Evolutionary conservation across 176 grass and related monocot genomes (phyloP), one percentile per base, ranked within the genome.

Genomic region (Leersia perrieri): DNA sequence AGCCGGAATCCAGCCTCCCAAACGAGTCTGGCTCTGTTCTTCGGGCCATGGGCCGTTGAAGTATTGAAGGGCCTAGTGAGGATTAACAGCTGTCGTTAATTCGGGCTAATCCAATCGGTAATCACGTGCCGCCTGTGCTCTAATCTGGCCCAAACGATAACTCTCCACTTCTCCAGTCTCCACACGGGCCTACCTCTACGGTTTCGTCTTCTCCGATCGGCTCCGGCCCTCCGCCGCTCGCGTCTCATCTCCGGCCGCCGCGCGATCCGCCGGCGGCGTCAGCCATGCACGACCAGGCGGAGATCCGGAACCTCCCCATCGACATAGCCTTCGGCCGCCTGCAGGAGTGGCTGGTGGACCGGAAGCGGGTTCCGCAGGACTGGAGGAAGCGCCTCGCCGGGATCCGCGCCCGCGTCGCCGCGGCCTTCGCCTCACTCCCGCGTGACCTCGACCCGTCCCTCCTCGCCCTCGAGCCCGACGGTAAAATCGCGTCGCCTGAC

Each of bases 321-420:
- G 96, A 99, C 71, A 99, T 99, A 73, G 82, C 96, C 65, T 91
- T 91, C 75, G 84, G 72, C 69, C 92, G 92, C 79, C 90, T 99
- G 23, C 90, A 88, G 88, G 96, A 99, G 90, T 99, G 96, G 96
- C 83, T 98, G 70, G 96, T 98, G 71, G 96, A 95, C 88, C 92
- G 96, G 55, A 95, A 93, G 92, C 90, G 82, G 64, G 91, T 98
- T 41, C 92, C 95, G 33, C 88, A 89, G 32, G 95, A 98, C 85
- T 94, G 95, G 95, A 89, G 92, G 87, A 98, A 98, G 83, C 87
- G 90, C 55, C 72, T 94, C 31, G 83, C 53, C 72, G 39, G 77
- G 23, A 72, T 92, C 63, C 89, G 88, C 41, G 84, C 92, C 33
- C 87, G 92, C 39, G 66, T 93, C 77, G 82, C 96, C 16, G 73